A percentile compares a stretch with the other conserved stretches of the same genome.
Conservation (phyloP, 2,329 filamentous ascomycete species). For the Scytalidium lignicola region DNA sequence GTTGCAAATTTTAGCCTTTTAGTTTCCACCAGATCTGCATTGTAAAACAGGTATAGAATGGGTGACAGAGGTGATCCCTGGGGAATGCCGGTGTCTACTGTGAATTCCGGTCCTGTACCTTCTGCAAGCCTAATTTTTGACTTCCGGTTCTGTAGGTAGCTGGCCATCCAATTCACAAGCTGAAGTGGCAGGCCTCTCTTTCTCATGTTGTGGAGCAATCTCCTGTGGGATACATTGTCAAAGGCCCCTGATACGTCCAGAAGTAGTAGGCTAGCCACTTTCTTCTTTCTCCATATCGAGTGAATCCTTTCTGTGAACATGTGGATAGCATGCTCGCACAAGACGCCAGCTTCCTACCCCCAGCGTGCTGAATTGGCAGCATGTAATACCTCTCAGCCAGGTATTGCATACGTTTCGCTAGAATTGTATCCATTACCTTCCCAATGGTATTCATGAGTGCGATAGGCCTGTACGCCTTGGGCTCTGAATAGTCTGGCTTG, state of each 20-base stretch:
- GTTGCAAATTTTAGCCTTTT: slow-evolving; percentile 7
- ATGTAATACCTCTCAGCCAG: slow-evolving; percentile 3
- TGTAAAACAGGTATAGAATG: slow-evolving; percentile 30
- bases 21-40: slow-evolving; percentile 23
- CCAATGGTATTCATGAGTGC: slow-evolving; percentile 10
- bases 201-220: slow-evolving; percentile 20
- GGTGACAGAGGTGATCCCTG: slow-evolving; percentile 26
- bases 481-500: slow-evolving; percentile 9
- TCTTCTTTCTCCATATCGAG: slow-evolving; percentile 12
- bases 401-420: slow-evolving; percentile 6
- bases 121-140: slow-evolving; percentile 15
- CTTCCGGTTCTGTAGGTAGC: slow-evolving; percentile 14
- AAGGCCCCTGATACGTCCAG: slow-evolving; percentile 29
- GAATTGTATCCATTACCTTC: slow-evolving; percentile 7
- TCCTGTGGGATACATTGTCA: slow-evolving; percentile 21
- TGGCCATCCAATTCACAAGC: slow-evolving; percentile 17
- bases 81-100: slow-evolving; percentile 22
- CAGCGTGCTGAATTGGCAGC: slow-evolving; percentile 22
- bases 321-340: slow-evolving; percentile 25
- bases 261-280: slow-evolving; percentile 26
- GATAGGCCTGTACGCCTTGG: slow-evolving; percentile 8
- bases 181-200: slow-evolving; percentile 14
- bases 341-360: slow-evolving; percentile 20
- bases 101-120: slow-evolving; percentile 10
- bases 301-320: slow-evolving; percentile 24